These are phyloP conservation scores for Chamaecrista fasciculata DNA, from an alignment of 306 rosid genomes.

Conservation along the genomic window DNA sequence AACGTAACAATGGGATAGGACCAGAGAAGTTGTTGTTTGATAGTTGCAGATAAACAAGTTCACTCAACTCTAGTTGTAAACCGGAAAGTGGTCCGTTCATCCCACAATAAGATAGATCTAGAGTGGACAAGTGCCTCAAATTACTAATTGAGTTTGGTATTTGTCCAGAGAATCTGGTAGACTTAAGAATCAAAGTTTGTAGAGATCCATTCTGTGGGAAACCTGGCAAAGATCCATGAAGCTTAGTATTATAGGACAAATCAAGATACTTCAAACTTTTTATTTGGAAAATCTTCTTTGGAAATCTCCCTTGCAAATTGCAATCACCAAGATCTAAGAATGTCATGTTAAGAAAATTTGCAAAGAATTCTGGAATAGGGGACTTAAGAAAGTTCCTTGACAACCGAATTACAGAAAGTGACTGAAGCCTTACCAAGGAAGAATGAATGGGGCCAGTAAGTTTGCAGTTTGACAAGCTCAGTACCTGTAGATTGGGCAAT, in stretches of 20 bases:
- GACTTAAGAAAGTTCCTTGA: background rate
- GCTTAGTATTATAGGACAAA: too few relatives aligned
- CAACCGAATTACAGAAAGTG: background rate
- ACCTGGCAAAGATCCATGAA: too few relatives aligned
- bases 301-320: conserved; percentile 14
- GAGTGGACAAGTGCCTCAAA: background rate
- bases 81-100: background rate
- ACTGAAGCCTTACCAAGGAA: conserved; percentile 3
- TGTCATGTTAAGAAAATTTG: background rate
- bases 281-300: conserved; percentile 16
- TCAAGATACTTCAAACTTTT: too few relatives aligned
- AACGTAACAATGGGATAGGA: conserved; percentile 10
- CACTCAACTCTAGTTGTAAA: background rate
- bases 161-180: background rate
- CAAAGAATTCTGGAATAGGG: conserved; percentile 13
- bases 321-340: background rate
- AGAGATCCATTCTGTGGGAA: conserved; percentile 12
- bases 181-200: background rate
- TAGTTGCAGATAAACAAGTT: background rate
- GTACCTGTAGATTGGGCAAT: conserved; percentile 2
- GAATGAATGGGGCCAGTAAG: conserved; percentile 26
- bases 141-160: conserved; percentile 1
- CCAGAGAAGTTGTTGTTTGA: background rate
- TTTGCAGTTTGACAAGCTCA: conserved; percentile 7
- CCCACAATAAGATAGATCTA: background rate